Evolutionary conservation across 1,284 basidiomycete genomes (phyloP).

Genomic region (Puccinia coronata): DNA sequence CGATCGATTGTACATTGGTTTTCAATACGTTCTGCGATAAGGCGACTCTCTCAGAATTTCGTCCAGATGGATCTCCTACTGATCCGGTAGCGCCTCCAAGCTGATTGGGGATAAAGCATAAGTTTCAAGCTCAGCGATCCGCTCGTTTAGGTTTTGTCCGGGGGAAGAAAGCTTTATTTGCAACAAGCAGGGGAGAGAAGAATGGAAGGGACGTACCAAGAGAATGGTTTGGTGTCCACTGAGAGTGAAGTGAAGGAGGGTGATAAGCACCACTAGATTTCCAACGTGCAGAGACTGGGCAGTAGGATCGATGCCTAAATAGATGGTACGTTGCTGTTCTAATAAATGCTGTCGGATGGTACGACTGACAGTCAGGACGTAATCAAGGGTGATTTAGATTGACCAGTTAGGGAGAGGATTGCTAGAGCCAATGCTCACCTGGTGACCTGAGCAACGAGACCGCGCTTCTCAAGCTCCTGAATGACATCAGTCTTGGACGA

Average conservation of each 20-base stretch:
- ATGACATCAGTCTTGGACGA: slow-evolving; percentile 24
- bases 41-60: slow-evolving; percentile 76
- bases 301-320: slow-evolving; percentile 89
- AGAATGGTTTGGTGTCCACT: slow-evolving; percentile 78
- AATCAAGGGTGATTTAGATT: slow-evolving; percentile 23
- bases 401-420: neutral
- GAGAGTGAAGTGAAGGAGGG: slow-evolving; percentile 80
- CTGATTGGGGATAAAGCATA: slow-evolving; percentile 61
- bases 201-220: slow-evolving; percentile 66
- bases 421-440: slow-evolving; percentile 16
- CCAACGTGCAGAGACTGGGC: slow-evolving; percentile 87
- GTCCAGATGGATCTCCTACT: slow-evolving; percentile 95
- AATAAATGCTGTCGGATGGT: slow-evolving; percentile 39
- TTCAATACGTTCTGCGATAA: slow-evolving; percentile 68
- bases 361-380: slow-evolving; percentile 26
- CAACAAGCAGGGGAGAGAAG: neutral
- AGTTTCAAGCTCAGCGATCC: neutral
- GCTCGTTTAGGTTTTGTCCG: neutral
- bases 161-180: slow-evolving; percentile 51
- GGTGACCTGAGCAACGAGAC: slow-evolving; percentile 36
- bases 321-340: slow-evolving; percentile 64
- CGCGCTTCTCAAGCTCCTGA: slow-evolving; percentile 23
- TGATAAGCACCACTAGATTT: slow-evolving; percentile 84
- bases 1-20: slow-evolving; percentile 71
- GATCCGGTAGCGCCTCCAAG: slow-evolving; percentile 93